Conservation (phyloP, 2,329 filamentous ascomycete species). For the Penicillium sclerotigenum region DNA sequence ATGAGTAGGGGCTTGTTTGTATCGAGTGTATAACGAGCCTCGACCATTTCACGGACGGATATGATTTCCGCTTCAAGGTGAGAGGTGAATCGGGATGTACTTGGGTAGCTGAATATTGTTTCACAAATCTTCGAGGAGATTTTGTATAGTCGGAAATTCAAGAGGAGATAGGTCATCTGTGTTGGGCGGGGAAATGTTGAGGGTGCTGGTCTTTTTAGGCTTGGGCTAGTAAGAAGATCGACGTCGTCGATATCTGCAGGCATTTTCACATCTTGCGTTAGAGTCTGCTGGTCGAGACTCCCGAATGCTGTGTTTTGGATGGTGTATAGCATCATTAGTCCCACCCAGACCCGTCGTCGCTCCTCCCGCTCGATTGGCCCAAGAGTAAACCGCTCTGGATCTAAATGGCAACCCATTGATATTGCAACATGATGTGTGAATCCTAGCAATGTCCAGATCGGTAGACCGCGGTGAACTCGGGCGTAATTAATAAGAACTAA, state of each 20-base stretch:
- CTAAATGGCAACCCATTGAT: constrained; percentile 43
- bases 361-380: constrained; percentile 39
- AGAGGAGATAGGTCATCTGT: constrained; percentile 43
- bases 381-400: constrained; percentile 38
- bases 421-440: constrained; percentile 42
- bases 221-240: constrained; percentile 30
- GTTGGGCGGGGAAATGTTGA: constrained; percentile 31
- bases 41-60: constrained; percentile 31
- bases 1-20: constrained; percentile 26
- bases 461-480: constrained; percentile 34
- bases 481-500: constrained; percentile 42
- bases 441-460: constrained; percentile 41
- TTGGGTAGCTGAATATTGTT: constrained; percentile 30
- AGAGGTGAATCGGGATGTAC: constrained; percentile 19
- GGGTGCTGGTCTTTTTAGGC: constrained; percentile 3
- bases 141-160: constrained; percentile 38
- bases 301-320: constrained; percentile 39
- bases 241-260: constrained; percentile 39
- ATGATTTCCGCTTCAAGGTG: constrained; percentile 33
- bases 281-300: constrained; percentile 30
- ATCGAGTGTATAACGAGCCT: constrained; percentile 30
- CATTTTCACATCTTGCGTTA: constrained; percentile 31
- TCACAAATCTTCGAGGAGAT: constrained; percentile 38
- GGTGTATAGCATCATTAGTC: constrained; percentile 41
- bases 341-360: constrained; percentile 41